Percentiles rank a stretch among this genome's conserved stretches.
Conservation (phyloP, 441 rosid genomes). For the Gossypium gossypioides region DNA sequence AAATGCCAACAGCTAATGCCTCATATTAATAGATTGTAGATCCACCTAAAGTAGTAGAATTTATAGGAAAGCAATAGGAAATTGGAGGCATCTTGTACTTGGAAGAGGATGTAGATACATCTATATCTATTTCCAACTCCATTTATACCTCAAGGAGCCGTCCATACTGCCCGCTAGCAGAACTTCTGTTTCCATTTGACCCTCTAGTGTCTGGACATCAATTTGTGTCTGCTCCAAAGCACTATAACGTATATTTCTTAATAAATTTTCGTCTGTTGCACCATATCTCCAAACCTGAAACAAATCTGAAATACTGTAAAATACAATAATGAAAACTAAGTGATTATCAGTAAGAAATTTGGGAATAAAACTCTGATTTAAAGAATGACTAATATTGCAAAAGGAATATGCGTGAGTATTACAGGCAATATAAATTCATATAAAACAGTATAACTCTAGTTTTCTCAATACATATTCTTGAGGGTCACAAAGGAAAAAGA, state of each 20-base stretch:
- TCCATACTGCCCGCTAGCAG: constrained; percentile 44
- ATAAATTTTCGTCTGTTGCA: constrained; percentile 12
- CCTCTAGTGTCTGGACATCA: constrained; percentile 39
- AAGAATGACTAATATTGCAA: neutral
- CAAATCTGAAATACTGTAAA: neutral
- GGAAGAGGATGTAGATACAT: neutral
- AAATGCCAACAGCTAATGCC: neutral
- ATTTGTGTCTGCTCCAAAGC: constrained; percentile 41
- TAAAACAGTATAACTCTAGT: neutral
- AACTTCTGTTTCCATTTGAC: constrained; percentile 36
- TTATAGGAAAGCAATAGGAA: too few species aligned
- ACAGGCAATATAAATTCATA: too few species aligned
- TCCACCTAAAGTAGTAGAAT: too few species aligned
- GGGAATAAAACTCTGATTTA: neutral
- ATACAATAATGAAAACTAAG: neutral
- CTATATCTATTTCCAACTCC: neutral
- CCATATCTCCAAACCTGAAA: constrained; percentile 46
- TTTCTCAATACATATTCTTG: neutral
- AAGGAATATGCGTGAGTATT: neutral
- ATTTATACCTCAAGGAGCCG: constrained; percentile 54
- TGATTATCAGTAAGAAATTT: neutral
- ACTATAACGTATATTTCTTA: constrained; percentile 28
- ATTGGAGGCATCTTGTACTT: too few species aligned
- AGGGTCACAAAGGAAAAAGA: neutral
- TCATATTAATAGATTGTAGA: neutral